Evolutionary conservation across 345 rosid genomes (phyloP), one percentile per base, ranked within the genome.

Genomic region (Mangifera indica): DNA sequence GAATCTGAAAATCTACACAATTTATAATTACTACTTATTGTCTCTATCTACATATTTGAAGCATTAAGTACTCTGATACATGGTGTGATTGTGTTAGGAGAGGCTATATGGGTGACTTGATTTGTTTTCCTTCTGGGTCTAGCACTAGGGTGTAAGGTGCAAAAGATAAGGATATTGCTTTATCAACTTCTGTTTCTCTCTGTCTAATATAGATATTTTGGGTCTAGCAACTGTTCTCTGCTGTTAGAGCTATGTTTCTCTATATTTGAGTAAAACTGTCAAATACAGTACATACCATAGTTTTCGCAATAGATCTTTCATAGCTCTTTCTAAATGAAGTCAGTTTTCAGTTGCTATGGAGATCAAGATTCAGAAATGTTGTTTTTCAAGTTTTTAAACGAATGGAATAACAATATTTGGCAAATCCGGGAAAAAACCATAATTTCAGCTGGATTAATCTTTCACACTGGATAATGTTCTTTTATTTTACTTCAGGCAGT

Each of bases 401-500:
- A 10, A 46, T 10, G 51, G 11, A 46, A 46, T 10, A 2, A 29
- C 14, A 10, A 10, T 1, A 46, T 46, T 46, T 46, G 13, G 11
- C 14, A 15, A 46, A 46, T n/a, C 10, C 9, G 14, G 51, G 51
- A 46, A 46, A 13, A 10, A 46, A 46, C 51, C 32, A 1, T 12
- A 2, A 46, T 46, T 46, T 46, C 2, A 2, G 51, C 14, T 46
- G 11, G 51, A 46, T 3, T 46, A 46, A 46, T 13, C 2, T 46
- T 46, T 10, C 51, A 46, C 14, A 10, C 51, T 1, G 12, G 3
- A 15, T 24, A 29, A 5, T 14, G 21, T 0, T 60, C 29, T 26
- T 56, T 20, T 73, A 17, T 66, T 51, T 14, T 14, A 59, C 69
- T 68, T 44, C 69, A 75, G 78, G 78, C 78, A 7, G 79, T 76